These are phyloP conservation scores for Pseudonitzschia delicatissima DNA, from an alignment of 108 stramenopile species.

Conservation along the genomic window DNA sequence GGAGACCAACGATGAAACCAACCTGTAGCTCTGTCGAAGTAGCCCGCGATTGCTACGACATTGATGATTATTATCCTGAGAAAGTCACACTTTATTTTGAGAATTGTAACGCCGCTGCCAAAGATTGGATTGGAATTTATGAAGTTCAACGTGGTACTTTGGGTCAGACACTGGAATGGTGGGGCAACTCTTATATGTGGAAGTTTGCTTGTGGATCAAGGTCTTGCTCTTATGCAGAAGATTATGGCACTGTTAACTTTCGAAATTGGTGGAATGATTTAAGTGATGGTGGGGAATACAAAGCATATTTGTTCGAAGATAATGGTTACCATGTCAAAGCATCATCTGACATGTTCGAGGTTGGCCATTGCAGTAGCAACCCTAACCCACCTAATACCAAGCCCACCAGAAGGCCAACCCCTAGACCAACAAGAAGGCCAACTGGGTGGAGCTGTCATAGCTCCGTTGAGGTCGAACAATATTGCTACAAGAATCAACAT, in stretches of 20 bases:
- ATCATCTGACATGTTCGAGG: not conserved
- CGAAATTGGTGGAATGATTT: not conserved
- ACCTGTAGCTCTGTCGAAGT: not conserved
- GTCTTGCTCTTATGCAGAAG: not conserved
- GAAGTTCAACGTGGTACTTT: not conserved
- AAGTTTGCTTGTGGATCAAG: not conserved
- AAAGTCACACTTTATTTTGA: not conserved
- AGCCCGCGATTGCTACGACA: not conserved
- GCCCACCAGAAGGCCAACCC: not conserved
- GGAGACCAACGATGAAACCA: not conserved
- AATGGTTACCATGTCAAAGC: not conserved
- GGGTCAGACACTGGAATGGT: not conserved
- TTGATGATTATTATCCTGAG: not conserved
- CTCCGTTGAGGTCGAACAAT: not conserved
- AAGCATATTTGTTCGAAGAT: not conserved
- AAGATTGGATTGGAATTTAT: not conserved
- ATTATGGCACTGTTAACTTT: not conserved
- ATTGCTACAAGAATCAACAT: not conserved
- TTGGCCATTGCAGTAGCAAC: not conserved
- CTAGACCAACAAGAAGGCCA: not conserved
- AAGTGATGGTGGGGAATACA: not conserved
- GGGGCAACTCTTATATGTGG: not conserved
- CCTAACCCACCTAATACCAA: too few species aligned
- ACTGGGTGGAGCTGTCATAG: not conserved
- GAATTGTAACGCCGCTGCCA: not conserved